A percentile compares a stretch with the other conserved stretches of the same genome.
Evolutionary conservation across 2,329 filamentous ascomycete species (phyloP).

Genomic region (Fusarium mexicanum): DNA sequence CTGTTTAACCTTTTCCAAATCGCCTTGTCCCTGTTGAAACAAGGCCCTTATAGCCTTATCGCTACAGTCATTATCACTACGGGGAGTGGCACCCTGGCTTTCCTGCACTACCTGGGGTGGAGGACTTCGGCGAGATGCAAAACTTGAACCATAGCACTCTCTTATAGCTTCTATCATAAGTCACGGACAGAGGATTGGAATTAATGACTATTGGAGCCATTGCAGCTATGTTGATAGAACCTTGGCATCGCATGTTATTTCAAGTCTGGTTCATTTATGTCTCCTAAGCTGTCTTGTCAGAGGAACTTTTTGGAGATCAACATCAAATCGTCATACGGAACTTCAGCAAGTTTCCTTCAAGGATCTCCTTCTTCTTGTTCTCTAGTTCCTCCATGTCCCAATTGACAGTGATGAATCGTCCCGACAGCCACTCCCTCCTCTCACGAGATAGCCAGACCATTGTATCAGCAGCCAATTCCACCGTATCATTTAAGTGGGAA

Average conservation of each 20-base stretch:
- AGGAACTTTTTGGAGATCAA: too few species aligned
- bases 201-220: too few species aligned
- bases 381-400: slow-evolving; percentile 4
- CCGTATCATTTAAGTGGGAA: neutral
- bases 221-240: too few species aligned
- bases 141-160: rapidly evolving
- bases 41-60: neutral
- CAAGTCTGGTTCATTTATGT: too few species aligned
- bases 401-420: neutral
- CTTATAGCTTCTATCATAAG: too few species aligned
- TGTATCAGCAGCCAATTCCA: neutral
- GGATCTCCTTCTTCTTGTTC: neutral
- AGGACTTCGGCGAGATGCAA: neutral
- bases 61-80: neutral
- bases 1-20: rapidly evolving
- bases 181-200: too few species aligned
- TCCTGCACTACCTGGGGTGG: rapidly evolving
- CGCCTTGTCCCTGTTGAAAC: rapidly evolving
- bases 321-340: neutral
- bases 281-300: rapidly evolving
- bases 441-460: neutral
- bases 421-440: neutral
- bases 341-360: neutral
- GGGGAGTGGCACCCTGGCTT: rapidly evolving
- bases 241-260: too few species aligned